phyloP scores from a whole-genome alignment of 495 filamentous ascomycete genomes.

The Glutinoglossum americanum region DNA sequence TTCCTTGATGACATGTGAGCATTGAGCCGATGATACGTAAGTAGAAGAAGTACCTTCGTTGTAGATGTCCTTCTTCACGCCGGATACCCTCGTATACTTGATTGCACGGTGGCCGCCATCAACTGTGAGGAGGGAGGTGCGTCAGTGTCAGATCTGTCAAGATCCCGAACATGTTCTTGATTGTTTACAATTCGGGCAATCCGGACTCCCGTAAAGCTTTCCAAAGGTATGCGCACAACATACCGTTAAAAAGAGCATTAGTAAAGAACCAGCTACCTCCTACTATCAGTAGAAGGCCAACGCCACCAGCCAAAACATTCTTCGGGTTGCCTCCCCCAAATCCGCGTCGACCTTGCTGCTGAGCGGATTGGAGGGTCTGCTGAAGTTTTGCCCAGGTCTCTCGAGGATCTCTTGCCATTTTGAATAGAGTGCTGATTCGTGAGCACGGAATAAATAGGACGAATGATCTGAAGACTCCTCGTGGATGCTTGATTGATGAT shows the following conservation, averaged over 20 bases:
- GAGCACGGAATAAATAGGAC: neutral
- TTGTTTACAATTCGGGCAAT: neutral
- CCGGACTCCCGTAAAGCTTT: neutral
- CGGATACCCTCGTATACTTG: conserved; percentile 85
- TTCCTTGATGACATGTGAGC: conserved; percentile 32
- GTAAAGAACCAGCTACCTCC: conserved; percentile 44
- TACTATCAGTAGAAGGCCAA: conserved; percentile 36
- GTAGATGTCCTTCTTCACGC: conserved; percentile 94
- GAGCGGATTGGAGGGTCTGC: conserved; percentile 27
- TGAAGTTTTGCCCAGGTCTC: conserved; percentile 46
- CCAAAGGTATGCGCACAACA: neutral
- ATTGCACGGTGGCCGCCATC: conserved; percentile 98
- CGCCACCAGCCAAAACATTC: conserved; percentile 28
- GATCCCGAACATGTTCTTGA: neutral
- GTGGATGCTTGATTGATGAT: neutral
- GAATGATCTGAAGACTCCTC: neutral
- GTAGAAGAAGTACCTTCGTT: conserved; percentile 45
- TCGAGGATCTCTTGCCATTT: conserved; percentile 26
- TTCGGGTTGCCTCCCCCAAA: conserved; percentile 20
- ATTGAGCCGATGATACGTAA: neutral
- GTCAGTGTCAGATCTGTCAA: neutral
- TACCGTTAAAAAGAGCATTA: conserved; percentile 88
- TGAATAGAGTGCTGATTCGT: neutral
- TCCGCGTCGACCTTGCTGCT: conserved; percentile 25
- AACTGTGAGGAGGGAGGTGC: conserved; percentile 25